A percentile compares a stretch with the other conserved stretches of the same genome.
phyloP scores from a whole-genome alignment of 176 grass and related monocot species.

The Bonia amplexicaulis region DNA sequence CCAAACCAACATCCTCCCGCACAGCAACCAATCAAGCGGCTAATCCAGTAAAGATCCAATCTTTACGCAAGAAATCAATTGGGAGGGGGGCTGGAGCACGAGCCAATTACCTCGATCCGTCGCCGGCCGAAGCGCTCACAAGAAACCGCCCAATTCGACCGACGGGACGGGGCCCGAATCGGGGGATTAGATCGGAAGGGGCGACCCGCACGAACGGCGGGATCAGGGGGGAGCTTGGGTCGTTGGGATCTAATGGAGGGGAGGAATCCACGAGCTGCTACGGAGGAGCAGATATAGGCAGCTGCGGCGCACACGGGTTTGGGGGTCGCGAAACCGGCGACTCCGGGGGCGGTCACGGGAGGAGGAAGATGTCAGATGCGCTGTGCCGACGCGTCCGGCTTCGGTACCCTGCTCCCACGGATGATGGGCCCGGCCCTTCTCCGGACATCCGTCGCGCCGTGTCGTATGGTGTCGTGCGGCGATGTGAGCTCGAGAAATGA shows the following conservation, averaged over 20 bases:
- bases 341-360: constrained; percentile 1
- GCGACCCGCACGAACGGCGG: not conserved
- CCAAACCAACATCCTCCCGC: not conserved
- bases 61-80: not conserved
- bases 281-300: not conserved
- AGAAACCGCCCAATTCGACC: constrained; percentile 3
- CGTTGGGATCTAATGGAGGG: not conserved
- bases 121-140: not conserved
- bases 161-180: not conserved
- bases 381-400: not conserved
- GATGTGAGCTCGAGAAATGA: too few species aligned
- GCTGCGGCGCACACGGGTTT: constrained; percentile 20
- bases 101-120: constrained; percentile 8
- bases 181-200: not conserved
- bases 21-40: not conserved
- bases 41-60: not conserved
- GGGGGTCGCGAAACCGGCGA: constrained; percentile 20
- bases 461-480: not conserved
- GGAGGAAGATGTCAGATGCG: not conserved
- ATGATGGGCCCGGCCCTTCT: not conserved
- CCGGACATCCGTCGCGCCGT: not conserved
- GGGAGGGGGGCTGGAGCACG: not conserved
- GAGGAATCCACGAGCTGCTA: not conserved
- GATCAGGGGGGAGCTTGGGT: not conserved
- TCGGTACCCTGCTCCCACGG: not conserved